These are phyloP conservation scores for Biscutella auriculata DNA, from an alignment of 441 rosid genomes.

Conservation along the genomic window DNA sequence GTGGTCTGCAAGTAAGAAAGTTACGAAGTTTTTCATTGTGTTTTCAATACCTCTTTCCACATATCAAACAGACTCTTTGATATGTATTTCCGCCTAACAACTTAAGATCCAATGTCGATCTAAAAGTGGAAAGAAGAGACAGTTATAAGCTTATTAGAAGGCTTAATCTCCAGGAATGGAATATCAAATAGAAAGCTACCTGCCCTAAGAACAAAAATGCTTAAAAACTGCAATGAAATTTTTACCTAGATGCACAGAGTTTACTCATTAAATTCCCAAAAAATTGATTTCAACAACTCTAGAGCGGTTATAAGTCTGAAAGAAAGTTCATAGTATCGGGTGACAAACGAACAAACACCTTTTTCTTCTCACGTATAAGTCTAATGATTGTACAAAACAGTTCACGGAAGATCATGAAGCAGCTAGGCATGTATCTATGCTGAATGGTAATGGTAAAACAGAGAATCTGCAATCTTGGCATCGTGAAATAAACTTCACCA, in stretches of 20 bases:
- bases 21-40: not conserved
- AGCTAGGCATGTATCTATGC: not conserved
- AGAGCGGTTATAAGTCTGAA: not conserved
- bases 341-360: not conserved
- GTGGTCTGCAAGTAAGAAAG: not conserved
- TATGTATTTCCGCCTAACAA: slow-evolving; percentile 85
- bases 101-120: slow-evolving; percentile 82
- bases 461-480: slow-evolving; percentile 96
- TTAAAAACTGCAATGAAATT: not conserved
- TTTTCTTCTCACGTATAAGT: not conserved
- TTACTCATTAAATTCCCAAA: not conserved
- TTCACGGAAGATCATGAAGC: slow-evolving; percentile 15
- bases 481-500: slow-evolving; percentile 96
- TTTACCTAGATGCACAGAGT: not conserved
- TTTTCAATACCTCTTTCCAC: slow-evolving; percentile 81
- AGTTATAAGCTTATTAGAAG: not conserved
- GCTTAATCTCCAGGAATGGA: not conserved
- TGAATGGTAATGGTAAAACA: slow-evolving; percentile 11
- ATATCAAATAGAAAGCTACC: not conserved
- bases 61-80: slow-evolving; percentile 78
- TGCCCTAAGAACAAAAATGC: not conserved
- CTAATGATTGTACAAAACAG: slow-evolving; percentile 51
- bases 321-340: not conserved
- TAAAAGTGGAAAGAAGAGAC: slow-evolving; percentile 27
- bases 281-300: too few relatives aligned